Evolutionary conservation across 2,329 filamentous ascomycete genomes (phyloP).

Genomic region (Calonectria pteridis): DNA sequence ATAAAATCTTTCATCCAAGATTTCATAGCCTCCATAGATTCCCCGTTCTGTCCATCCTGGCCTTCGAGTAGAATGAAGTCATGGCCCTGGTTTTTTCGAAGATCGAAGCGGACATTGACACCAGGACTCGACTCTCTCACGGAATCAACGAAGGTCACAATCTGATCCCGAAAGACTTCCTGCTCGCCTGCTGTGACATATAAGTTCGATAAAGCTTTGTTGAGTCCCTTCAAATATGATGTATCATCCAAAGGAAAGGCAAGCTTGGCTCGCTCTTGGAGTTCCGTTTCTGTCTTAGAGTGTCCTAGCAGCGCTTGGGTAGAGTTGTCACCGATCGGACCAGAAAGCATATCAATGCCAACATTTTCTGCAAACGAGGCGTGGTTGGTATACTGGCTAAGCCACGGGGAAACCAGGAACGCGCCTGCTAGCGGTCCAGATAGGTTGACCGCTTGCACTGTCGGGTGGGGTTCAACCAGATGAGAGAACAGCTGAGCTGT

Average conservation of each 20-base stretch:
- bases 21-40: constrained; percentile 20
- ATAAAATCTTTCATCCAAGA: neutral
- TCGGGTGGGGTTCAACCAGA: constrained; percentile 44
- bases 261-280: neutral
- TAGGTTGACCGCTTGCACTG: constrained; percentile 31
- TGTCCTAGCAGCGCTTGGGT: neutral
- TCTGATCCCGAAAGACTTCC: constrained; percentile 29
- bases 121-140: constrained; percentile 24
- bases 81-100: constrained; percentile 18
- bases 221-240: neutral
- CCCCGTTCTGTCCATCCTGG: constrained; percentile 7
- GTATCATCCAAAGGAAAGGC: neutral
- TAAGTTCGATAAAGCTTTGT: neutral
- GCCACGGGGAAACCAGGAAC: constrained; percentile 48
- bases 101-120: constrained; percentile 21
- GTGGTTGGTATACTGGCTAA: constrained; percentile 20
- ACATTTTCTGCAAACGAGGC: constrained; percentile 21
- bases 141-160: neutral
- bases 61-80: constrained; percentile 30
- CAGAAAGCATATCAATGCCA: constrained; percentile 28
- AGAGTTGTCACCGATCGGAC: constrained; percentile 1
- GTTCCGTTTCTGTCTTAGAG: neutral
- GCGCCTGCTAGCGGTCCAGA: constrained; percentile 42
- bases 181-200: constrained; percentile 27
- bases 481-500: constrained; percentile 47